Percentiles rank a stretch among this genome's conserved stretches.
phyloP scores from a whole-genome alignment of 495 filamentous ascomycete genomes.

The Annulohypoxylon bovei region DNA sequence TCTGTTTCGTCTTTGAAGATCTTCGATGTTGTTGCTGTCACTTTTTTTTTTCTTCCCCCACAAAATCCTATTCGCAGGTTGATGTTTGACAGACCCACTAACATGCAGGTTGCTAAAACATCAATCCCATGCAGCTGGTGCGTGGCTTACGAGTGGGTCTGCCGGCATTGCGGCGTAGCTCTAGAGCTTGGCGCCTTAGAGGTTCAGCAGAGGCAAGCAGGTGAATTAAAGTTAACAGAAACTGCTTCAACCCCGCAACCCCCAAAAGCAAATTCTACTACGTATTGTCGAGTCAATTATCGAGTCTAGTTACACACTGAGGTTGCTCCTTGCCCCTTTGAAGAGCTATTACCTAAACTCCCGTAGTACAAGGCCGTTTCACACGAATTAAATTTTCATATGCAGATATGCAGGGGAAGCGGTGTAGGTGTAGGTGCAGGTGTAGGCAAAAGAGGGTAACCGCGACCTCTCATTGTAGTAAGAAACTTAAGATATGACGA shows the following conservation, averaged over 20 bases:
- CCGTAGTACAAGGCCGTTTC: not conserved
- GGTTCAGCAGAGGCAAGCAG: not conserved
- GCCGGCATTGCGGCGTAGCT: constrained; percentile 28
- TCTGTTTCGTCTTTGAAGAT: constrained; percentile 7
- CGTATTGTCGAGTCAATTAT: not conserved
- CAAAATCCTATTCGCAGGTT: constrained; percentile 24
- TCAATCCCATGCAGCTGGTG: constrained; percentile 22
- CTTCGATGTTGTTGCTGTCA: constrained; percentile 5
- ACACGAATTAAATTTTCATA: not conserved
- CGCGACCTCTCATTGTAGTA: not conserved
- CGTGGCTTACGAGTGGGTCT: constrained; percentile 22
- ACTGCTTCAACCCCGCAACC: not conserved
- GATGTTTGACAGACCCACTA: constrained; percentile 15
- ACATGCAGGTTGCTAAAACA: constrained; percentile 20
- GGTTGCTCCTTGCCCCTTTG: not conserved
- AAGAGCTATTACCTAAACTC: not conserved
- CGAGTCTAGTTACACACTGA: constrained; percentile 3
- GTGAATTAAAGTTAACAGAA: not conserved
- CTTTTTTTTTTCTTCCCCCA: constrained; percentile 26
- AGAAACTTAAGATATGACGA: not conserved
- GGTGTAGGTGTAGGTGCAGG: not conserved
- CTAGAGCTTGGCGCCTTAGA: not conserved
- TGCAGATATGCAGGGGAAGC: not conserved
- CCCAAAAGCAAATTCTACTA: not conserved
- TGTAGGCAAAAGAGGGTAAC: not conserved